Conservation (phyloP, 2,329 filamentous ascomycete species). For the Cladosporium sp. region DNA sequence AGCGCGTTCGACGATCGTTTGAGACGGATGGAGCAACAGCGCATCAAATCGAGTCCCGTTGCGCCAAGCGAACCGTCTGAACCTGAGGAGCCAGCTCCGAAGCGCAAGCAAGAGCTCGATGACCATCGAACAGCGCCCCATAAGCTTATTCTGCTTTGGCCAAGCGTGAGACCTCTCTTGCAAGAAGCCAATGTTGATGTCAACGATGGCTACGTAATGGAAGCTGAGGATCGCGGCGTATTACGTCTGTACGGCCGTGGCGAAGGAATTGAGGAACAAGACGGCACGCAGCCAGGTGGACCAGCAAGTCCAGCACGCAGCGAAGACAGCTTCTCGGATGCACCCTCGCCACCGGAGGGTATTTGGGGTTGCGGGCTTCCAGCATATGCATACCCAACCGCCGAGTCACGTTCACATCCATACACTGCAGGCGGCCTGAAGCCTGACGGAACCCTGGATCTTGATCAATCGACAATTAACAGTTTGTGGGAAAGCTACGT, state of each 20-base stretch:
- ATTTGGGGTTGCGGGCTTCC: conserved; percentile 51
- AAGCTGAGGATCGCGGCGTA: conserved; percentile 39
- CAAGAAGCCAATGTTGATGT: conserved; percentile 27
- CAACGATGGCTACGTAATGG: conserved; percentile 39
- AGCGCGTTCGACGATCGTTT: conserved; percentile 28
- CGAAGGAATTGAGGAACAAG: conserved; percentile 41
- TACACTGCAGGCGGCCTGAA: conserved; percentile 52
- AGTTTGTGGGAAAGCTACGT: conserved; percentile 58
- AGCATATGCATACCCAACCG: conserved; percentile 25
- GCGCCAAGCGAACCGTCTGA: conserved; percentile 16
- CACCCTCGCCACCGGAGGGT: conserved; percentile 47
- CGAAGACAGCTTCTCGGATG: conserved; percentile 37
- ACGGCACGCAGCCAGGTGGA: conserved; percentile 35
- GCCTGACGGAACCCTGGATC: conserved; percentile 53
- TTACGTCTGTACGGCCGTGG: conserved; percentile 39
- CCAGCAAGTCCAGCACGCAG: conserved; percentile 43
- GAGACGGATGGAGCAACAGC: conserved; percentile 27
- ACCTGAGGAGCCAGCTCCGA: conserved; percentile 38
- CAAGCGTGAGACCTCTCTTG: conserved; percentile 39
- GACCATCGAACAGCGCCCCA: conserved; percentile 92
- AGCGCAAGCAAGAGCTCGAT: conserved; percentile 68
- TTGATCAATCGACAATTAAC: conserved; percentile 53
- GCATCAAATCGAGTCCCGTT: conserved; percentile 15
- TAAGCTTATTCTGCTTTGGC: conserved; percentile 70
- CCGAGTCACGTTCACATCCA: conserved; percentile 34